phyloP scores from a whole-genome alignment of 2,329 filamentous ascomycete genomes.

The Geosmithia flava region DNA sequence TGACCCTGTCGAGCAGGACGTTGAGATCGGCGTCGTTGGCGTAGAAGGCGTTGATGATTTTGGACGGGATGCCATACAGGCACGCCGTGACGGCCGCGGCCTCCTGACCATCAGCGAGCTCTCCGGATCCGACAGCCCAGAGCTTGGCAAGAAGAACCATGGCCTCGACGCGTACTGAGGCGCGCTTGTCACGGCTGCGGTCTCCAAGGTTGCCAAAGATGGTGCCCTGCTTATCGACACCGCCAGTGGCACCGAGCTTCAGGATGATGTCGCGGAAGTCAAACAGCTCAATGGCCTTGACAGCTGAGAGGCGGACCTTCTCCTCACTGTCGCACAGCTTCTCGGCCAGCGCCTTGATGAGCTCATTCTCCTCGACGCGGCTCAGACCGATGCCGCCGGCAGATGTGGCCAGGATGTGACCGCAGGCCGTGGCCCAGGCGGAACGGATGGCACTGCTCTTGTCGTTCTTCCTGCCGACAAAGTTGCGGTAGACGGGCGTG shows the following conservation, averaged over 20 bases:
- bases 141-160: constrained; percentile 76
- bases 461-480: constrained; percentile 75
- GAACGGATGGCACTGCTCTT: constrained; percentile 73
- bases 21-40: constrained; percentile 83
- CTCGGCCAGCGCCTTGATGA: constrained; percentile 64
- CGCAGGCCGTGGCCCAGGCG: constrained; percentile 74
- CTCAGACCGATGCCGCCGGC: constrained; percentile 83
- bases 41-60: constrained; percentile 79
- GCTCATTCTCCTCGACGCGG: constrained; percentile 63
- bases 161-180: constrained; percentile 69
- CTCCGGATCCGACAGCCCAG: constrained; percentile 87
- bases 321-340: constrained; percentile 85
- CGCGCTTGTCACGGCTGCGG: constrained; percentile 76
- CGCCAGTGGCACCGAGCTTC: constrained; percentile 67
- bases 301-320: constrained; percentile 78
- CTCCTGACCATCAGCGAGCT: constrained; percentile 75
- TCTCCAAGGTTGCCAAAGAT: constrained; percentile 75
- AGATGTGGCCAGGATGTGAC: constrained; percentile 80
- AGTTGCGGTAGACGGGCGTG: constrained; percentile 65
- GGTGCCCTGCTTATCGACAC: constrained; percentile 63
- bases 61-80: constrained; percentile 72
- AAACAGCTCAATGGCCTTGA: constrained; percentile 73
- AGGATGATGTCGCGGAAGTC: constrained; percentile 68
- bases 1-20: constrained; percentile 67
- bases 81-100: constrained; percentile 47